phyloP scores from a whole-genome alignment of 2,329 filamentous ascomycete genomes.

The Podosphaera xanthii region DNA sequence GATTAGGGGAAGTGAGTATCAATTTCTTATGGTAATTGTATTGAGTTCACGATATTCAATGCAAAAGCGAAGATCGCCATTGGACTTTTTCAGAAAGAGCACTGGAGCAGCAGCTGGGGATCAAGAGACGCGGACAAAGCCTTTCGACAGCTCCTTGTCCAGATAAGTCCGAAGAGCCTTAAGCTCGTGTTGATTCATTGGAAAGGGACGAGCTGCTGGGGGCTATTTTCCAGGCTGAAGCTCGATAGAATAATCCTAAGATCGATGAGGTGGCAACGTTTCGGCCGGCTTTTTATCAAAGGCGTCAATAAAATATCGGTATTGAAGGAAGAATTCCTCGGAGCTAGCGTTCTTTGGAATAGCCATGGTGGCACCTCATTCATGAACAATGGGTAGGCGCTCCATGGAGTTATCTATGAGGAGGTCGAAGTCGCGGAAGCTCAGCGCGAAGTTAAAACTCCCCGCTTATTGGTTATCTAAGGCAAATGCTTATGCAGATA shows the following conservation, averaged over 20 bases:
- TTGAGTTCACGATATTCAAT: not conserved
- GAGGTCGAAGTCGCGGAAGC: not conserved
- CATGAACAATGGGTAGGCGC: not conserved
- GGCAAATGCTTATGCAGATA: not conserved
- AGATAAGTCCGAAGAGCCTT: too few relatives aligned
- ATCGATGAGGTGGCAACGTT: not conserved
- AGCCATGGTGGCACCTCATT: not conserved
- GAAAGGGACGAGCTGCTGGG: not conserved
- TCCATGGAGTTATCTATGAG: not conserved
- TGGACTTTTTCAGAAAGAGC: not conserved
- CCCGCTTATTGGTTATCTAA: not conserved
- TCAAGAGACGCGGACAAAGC: not conserved
- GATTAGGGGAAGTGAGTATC: slow-evolving; percentile 1
- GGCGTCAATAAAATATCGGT: not conserved
- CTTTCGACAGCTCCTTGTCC: too few relatives aligned
- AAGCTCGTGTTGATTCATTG: not conserved
- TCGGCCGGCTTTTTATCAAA: not conserved
- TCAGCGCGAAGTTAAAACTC: not conserved
- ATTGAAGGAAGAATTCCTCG: not conserved
- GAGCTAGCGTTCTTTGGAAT: not conserved
- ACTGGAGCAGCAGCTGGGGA: not conserved
- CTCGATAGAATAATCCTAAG: not conserved
- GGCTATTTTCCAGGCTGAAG: not conserved
- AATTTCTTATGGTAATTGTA: not conserved
- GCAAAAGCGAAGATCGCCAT: not conserved